phyloP scores from a whole-genome alignment of 495 filamentous ascomycete genomes.

The Hypomontagnella monticulosa region DNA sequence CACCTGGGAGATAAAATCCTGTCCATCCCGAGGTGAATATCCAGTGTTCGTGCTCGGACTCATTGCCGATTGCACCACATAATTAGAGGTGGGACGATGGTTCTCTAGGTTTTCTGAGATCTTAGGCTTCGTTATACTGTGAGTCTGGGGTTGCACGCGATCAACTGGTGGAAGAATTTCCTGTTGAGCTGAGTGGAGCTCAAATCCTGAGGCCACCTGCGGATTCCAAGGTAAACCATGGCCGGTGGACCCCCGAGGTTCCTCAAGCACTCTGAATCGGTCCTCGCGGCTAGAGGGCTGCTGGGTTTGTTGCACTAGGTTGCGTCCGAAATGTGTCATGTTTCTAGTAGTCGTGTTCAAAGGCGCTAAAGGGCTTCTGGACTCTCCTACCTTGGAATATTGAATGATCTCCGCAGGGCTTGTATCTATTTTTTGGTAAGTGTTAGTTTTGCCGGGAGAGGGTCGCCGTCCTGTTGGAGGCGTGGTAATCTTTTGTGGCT shows the following conservation, averaged over 20 bases:
- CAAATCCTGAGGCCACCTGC: constrained; percentile 1
- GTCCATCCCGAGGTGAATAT: neutral
- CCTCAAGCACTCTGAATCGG: neutral
- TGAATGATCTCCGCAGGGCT: neutral
- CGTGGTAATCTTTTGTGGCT: neutral
- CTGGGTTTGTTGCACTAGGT: neutral
- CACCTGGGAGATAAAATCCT: neutral
- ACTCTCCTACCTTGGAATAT: constrained; percentile 9
- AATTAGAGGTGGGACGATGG: neutral
- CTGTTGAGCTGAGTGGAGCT: neutral
- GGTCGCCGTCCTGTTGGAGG: neutral
- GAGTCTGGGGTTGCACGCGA: neutral
- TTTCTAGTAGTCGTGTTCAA: neutral
- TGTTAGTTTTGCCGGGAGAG: neutral
- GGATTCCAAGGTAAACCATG: neutral
- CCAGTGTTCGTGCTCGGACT: constrained; percentile 12
- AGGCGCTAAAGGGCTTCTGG: constrained; percentile 8
- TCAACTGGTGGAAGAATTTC: neutral
- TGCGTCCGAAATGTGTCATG: neutral
- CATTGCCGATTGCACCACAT: neutral
- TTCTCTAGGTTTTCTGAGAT: neutral
- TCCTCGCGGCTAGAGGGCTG: neutral
- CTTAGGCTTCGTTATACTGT: neutral
- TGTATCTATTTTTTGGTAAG: neutral
- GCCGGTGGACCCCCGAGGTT: neutral